Evolutionary conservation across 2,329 filamentous ascomycete genomes (phyloP).

Genomic region (Alternaria burnsii): DNA sequence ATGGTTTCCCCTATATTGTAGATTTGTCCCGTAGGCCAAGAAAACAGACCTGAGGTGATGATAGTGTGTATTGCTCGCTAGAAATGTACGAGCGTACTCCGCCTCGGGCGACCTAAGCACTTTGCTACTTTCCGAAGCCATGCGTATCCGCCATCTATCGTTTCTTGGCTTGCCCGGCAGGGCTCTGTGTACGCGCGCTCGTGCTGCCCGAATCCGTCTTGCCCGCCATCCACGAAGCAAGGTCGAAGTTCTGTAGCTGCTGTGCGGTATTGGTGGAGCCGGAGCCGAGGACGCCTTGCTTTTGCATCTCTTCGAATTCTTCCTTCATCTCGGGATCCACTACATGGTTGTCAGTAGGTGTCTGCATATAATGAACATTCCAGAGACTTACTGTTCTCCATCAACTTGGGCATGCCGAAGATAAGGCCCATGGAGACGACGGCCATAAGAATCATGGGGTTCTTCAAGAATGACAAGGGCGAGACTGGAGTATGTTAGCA

Average conservation of each 20-base stretch:
- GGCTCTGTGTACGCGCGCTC: slow-evolving; percentile 36
- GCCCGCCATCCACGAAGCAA: slow-evolving; percentile 74
- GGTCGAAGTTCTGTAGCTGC: slow-evolving; percentile 70
- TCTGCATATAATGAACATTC: not conserved
- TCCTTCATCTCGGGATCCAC: slow-evolving; percentile 97
- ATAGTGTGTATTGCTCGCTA: slow-evolving; percentile 5
- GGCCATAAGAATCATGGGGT: slow-evolving; percentile 95
- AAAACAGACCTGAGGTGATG: not conserved
- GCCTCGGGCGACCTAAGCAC: not conserved
- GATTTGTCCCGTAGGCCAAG: too few relatives aligned
- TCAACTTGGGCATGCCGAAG: slow-evolving; percentile 90
- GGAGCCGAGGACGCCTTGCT: slow-evolving; percentile 70
- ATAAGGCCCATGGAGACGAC: slow-evolving; percentile 83
- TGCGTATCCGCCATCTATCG: slow-evolving; percentile 16
- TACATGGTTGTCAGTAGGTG: slow-evolving; percentile 51
- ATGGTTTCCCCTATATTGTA: too few relatives aligned
- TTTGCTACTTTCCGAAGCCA: not conserved
- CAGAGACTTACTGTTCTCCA: slow-evolving; percentile 86
- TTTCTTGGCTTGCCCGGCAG: slow-evolving; percentile 39
- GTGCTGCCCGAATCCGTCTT: slow-evolving; percentile 45
- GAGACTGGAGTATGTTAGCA: slow-evolving; percentile 65
- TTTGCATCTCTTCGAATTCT: slow-evolving; percentile 91
- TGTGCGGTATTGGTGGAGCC: slow-evolving; percentile 53
- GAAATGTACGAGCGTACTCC: not conserved
- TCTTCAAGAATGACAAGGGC: slow-evolving; percentile 84